Evolutionary conservation across 139 green algal genomes (phyloP), one percentile per base, ranked within the genome.

Genomic region (Edaphochlamys debaryana): DNA sequence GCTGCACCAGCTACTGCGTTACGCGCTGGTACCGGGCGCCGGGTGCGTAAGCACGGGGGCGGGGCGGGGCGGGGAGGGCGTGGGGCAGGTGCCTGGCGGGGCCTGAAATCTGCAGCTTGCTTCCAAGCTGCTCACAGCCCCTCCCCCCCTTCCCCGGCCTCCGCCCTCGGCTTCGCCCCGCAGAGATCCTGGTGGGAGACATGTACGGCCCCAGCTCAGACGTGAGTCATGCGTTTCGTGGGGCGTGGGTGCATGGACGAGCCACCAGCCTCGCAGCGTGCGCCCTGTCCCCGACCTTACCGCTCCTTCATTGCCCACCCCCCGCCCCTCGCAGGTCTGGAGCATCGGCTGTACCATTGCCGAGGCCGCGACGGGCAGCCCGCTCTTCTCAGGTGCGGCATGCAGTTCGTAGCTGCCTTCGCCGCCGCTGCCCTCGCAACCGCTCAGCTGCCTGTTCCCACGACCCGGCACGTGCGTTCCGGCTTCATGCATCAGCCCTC

Each of bases 161-260:
- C 13, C 45, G 45, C 45, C 45, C 45, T 54, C 45, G 9, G 11
- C 20, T 32, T 15, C 54, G 17, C 20, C 17, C 5, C 25, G 93
- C 94, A 29, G 94, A 98, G 89, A 85, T 97, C 69, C 90, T 98
- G 34, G 87, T 98, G 2, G 90, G 91, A 17, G 85, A 87, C 25
- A 6, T 60, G 9, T 96, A 98, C 79, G 87, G 78, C 13, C 63
- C 84, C 25, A 72, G 66, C 3, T 87, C 96, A 23, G 66, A 71
- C 36, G 37, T 85, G 22, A 54, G 45, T 22, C 45, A 54, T 54
- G 45, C 11, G 45, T 9, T 54, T 13, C 45, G 45, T 54, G 45
- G 9, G 4, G 9, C 13, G 6, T 20, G 20, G 17, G 4, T 62
- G 52, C 17, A 29, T 4, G 9, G 52, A 6, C 52, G 13, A 30